Conservation (phyloP, 805 yeast species). For the Myxozyma neglecta region DNA sequence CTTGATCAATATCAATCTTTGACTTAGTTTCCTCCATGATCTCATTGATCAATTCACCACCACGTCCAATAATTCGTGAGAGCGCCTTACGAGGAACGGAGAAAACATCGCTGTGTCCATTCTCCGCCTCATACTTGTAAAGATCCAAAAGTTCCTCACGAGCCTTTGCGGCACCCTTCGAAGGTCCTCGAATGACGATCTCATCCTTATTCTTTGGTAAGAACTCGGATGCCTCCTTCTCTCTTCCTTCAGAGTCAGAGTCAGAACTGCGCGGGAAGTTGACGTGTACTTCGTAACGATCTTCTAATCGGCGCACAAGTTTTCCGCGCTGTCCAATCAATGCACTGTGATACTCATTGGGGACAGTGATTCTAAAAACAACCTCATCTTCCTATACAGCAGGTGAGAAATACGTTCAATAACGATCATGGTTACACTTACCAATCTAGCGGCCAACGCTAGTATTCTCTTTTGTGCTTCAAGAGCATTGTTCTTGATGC, state of each 20-base stretch:
- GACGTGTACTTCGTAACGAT: constrained; percentile 79
- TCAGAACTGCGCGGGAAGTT: constrained; percentile 59
- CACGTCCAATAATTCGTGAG: constrained; percentile 84
- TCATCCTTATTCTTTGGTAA: constrained; percentile 49
- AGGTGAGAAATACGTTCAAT: background rate
- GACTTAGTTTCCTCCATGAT: constrained; percentile 67
- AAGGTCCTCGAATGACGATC: constrained; percentile 79
- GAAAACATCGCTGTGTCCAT: constrained; percentile 67
- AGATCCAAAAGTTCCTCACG: constrained; percentile 81
- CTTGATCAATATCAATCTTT: constrained; percentile 44
- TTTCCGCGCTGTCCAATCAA: constrained; percentile 82
- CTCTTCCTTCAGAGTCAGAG: constrained; percentile 5
- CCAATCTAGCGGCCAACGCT: constrained; percentile 64
- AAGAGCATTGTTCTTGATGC: constrained; percentile 74
- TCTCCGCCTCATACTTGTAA: constrained; percentile 81
- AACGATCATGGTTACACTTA: background rate
- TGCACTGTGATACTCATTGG: constrained; percentile 73
- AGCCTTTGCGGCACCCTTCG: constrained; percentile 82
- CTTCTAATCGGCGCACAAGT: constrained; percentile 80
- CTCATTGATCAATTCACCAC: constrained; percentile 79
- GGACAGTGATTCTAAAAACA: constrained; percentile 64
- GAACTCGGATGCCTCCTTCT: constrained; percentile 18
- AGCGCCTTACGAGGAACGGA: constrained; percentile 72
- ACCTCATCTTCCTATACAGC: constrained; percentile 63
- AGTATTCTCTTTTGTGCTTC: constrained; percentile 63